Evolutionary conservation across 2,329 filamentous ascomycete species (phyloP), one percentile per base, ranked within the genome.

Genomic region (Colletotrichum truncatum): DNA sequence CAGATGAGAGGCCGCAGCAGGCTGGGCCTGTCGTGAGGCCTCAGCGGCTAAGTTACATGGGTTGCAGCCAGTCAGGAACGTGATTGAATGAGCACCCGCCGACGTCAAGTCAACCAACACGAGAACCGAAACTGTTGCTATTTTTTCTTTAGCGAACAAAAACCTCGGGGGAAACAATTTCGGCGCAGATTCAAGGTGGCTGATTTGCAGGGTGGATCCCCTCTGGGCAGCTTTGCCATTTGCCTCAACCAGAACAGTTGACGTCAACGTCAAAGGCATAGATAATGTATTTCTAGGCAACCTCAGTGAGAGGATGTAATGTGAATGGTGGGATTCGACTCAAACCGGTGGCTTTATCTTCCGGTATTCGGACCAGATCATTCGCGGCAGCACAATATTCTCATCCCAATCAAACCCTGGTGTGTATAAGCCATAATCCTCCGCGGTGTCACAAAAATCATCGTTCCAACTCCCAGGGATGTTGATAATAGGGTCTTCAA

Each of bases 351-450:
- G 46, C 12, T 14, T 43, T 5, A 21, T 46, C 21, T 18, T 48
- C 16, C 55, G 61, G 14, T 64, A 53, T n/a, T 64, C 61, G 4
- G 61, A 64, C 61, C 61, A 64, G 4, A 64, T 36, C 9, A 64
- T 26, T 12, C 41, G 25, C 12, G 49, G 39, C 2, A 30, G 4
- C 10, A 30, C n/a, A n/a, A n/a, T n/a, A 25, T 3, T 1, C 3
- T 0, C 6, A 12, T n/a, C 3, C 25, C 0, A 23, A 12, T 0
- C 14, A 18, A 9, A 23, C 41, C 21, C 41, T 12, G 25, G 3
- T 18, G 21, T 12, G 21, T n/a, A 10, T 25, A 3, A 2, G 8
- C 2, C 1, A 10, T 10, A 23, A 4, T 41, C 16, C 11, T n/a
- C 21, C 18, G 14, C 6, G 2, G 1, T 3, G 1, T 32, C 36